phyloP scores from a whole-genome alignment of 768 basidiomycete species.

The Gautieria morchelliformis region DNA sequence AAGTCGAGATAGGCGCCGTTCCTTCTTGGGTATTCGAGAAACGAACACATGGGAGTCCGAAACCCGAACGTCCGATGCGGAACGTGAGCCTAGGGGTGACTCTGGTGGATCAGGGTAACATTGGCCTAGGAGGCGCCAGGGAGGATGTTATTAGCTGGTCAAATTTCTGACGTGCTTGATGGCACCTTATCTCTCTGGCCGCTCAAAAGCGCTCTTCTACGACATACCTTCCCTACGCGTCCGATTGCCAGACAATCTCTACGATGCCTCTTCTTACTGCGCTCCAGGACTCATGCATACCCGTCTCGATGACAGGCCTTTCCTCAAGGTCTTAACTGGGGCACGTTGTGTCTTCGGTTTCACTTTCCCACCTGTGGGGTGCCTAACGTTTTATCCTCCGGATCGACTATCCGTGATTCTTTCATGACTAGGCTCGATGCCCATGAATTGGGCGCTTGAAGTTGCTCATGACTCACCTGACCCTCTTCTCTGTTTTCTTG shows the following conservation, averaged over 20 bases:
- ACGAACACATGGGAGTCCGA: conserved; percentile 42
- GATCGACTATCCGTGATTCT: neutral
- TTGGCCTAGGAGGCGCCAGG: conserved; percentile 15
- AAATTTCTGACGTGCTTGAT: conserved; percentile 32
- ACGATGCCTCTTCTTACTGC: no score
- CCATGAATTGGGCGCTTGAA: neutral
- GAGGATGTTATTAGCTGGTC: conserved; percentile 62
- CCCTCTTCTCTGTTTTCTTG: no score
- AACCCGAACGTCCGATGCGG: conserved; percentile 52
- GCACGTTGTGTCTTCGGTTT: neutral
- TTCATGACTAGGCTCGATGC: neutral
- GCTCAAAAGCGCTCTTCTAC: neutral
- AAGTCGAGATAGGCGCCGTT: conserved; percentile 60
- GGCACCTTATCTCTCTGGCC: neutral
- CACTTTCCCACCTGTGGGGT: no score
- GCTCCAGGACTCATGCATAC: no score
- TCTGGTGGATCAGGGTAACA: conserved; percentile 31
- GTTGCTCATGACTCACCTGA: no score
- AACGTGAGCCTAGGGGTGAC: conserved; percentile 55
- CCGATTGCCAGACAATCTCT: no score
- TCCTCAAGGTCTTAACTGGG: neutral
- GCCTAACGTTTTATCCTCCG: neutral
- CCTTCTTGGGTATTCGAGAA: conserved; percentile 73
- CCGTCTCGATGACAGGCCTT: no score
- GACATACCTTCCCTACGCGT: neutral